Percentiles rank a stretch among this genome's conserved stretches.
phyloP scores from a whole-genome alignment of 1,284 basidiomycete species.

The Inonotus hispidus region DNA sequence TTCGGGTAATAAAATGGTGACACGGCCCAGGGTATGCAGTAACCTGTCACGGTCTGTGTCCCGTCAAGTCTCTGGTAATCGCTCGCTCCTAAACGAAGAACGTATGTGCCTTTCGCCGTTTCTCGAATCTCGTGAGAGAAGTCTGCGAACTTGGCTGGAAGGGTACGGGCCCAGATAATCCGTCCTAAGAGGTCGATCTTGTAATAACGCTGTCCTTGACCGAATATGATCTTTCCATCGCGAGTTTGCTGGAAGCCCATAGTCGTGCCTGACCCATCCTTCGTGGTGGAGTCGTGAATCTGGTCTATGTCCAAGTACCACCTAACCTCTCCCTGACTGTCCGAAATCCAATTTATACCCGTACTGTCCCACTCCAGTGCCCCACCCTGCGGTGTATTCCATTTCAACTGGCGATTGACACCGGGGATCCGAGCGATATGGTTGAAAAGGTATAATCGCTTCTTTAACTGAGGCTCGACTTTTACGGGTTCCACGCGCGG shows the following conservation, averaged over 20 bases:
- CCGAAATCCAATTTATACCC: conserved; percentile 5
- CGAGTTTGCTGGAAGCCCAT: conserved; percentile 9
- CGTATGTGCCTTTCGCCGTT: conserved; percentile 6
- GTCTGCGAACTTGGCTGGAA: conserved; percentile 2
- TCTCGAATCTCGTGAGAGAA: conserved; percentile 8
- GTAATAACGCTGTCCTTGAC: conserved; percentile 5
- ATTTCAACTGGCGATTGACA: not conserved
- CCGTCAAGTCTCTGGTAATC: not conserved
- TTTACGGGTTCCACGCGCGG: not conserved
- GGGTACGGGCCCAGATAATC: conserved; percentile 2
- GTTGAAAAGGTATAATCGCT: conserved; percentile 5
- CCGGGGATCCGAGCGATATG: conserved; percentile 3
- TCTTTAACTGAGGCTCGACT: not conserved
- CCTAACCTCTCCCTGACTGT: conserved; percentile 2
- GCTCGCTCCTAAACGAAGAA: not conserved
- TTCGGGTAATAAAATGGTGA: not conserved
- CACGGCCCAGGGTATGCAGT: not conserved
- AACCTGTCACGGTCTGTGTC: not conserved
- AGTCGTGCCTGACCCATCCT: not conserved
- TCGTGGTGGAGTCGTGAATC: conserved; percentile 3
- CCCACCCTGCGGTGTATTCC: conserved; percentile 1
- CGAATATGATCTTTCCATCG: conserved; percentile 6
- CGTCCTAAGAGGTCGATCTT: conserved; percentile 1
- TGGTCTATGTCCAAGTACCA: conserved; percentile 7
- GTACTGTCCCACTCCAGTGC: conserved; percentile 2